These are phyloP conservation scores for Vitis amurensis DNA, from an alignment of 164 flowering plant genomes.

Conservation along the genomic window DNA sequence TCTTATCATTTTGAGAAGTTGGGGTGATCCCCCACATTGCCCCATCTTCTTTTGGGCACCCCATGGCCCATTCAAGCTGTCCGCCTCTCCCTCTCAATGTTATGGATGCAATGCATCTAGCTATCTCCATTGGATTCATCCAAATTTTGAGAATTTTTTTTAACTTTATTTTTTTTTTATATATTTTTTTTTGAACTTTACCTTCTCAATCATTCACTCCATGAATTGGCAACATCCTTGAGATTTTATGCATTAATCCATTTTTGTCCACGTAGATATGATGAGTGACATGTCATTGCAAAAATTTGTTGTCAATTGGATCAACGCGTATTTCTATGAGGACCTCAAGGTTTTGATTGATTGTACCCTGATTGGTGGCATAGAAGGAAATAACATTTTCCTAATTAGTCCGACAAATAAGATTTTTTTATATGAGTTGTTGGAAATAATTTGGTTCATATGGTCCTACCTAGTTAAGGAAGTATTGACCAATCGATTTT, in stretches of 20 bases:
- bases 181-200: too few relatives aligned
- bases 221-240: constrained; percentile 48
- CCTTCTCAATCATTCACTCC: constrained; percentile 41
- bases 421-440: not conserved
- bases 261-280: constrained; percentile 11
- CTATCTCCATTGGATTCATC: constrained; percentile 1
- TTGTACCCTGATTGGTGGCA: constrained; percentile 1
- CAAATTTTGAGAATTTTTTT: not conserved
- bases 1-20: constrained; percentile 23
- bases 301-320: constrained; percentile 4
- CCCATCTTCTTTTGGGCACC: constrained; percentile 33
- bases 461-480: not conserved
- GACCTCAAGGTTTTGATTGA: not conserved
- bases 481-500: too few relatives aligned
- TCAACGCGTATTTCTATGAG: not conserved
- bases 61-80: constrained; percentile 49
- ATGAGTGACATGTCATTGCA: constrained; percentile 1
- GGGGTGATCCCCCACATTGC: constrained; percentile 36
- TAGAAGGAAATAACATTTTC: not conserved
- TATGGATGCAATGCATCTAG: constrained; percentile 51
- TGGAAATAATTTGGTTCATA: not conserved
- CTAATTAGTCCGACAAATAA: constrained; percentile 2
- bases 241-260: constrained; percentile 20
- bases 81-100: constrained; percentile 23
- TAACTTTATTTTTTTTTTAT: too few relatives aligned